Base-by-base conservation (phyloP, 2,329 filamentous ascomycete genomes). In the Camptophora hylomeconis region DNA sequence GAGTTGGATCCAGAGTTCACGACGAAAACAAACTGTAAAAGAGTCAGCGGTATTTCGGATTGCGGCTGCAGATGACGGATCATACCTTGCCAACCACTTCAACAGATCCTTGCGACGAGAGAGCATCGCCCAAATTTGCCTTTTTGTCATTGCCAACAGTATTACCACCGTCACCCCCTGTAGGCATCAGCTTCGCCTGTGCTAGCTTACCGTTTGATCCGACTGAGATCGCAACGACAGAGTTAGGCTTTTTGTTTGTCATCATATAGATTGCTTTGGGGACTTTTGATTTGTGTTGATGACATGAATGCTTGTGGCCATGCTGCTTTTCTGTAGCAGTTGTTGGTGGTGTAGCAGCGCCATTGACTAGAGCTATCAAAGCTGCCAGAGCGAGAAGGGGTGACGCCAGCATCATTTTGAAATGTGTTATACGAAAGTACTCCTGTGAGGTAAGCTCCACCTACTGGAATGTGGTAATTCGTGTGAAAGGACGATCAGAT, bases 241-340 rank as follows among this genome's bases (percentile, higher is more conserved):
- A 46, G 30, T 72, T 69, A 0, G 57, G 39, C 7, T 45, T 47
- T 2, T 65, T 56, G 39, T 75, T 76, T 19, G 62, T 69, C 20
- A 71, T 49, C 30, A 72, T 49, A 46, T 75, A 75, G 11, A 72
- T 43, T 0, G 67, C 68, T 43, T 64, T 65, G 14, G 24, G 14
- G 8, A 12, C 24, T 10, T 16, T 15, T n/a, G n/a, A n/a, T n/a
- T n/a, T n/a, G n/a, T n/a, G n/a, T n/a, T n/a, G n/a, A n/a, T n/a
- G n/a, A n/a, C n/a, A n/a, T n/a, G n/a, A n/a, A n/a, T n/a, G n/a
- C n/a, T n/a, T n/a, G n/a, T n/a, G n/a, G n/a, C n/a, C n/a, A n/a
- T n/a, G n/a, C n/a, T n/a, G n/a, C n/a, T n/a, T n/a, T n/a, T n/a
- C n/a, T n/a, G n/a, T n/a, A n/a, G n/a, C n/a, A n/a, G n/a, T n/a